phyloP scores from a whole-genome alignment of 352 stramenopile genomes.

The Pythium oligandrum region DNA sequence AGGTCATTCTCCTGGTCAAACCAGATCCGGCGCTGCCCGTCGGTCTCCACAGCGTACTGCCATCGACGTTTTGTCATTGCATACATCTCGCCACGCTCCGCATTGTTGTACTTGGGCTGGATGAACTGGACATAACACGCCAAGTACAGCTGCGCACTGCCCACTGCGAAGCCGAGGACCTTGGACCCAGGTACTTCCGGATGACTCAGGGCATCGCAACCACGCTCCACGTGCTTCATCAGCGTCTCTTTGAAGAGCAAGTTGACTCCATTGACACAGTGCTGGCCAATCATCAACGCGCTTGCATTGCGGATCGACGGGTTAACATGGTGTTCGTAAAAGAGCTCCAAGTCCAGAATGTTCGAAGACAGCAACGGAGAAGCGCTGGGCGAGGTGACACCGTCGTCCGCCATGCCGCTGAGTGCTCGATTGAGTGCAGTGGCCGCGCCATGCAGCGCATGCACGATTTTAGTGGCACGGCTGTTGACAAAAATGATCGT shows the following conservation, averaged over 20 bases:
- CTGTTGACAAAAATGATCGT: no score
- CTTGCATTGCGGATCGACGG: constrained; percentile 4
- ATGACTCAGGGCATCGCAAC: neutral
- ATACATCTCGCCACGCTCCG: neutral
- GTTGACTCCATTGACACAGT: neutral
- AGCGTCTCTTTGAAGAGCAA: constrained; percentile 17
- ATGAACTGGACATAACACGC: neutral
- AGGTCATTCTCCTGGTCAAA: constrained; percentile 24
- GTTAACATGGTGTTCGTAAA: constrained; percentile 20
- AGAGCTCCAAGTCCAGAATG: constrained; percentile 26
- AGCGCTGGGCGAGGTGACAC: no score
- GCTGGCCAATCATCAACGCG: constrained; percentile 4
- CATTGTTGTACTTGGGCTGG: neutral
- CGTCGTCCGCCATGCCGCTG: no score
- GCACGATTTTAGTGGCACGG: no score
- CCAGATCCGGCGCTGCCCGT: constrained; percentile 20
- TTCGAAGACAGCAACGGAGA: neutral
- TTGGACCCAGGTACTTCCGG: neutral
- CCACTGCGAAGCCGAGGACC: neutral
- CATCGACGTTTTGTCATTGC: constrained; percentile 25
- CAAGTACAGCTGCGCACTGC: neutral
- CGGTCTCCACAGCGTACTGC: constrained; percentile 16
- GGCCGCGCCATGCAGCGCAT: no score
- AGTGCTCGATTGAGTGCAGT: no score
- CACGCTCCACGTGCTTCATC: neutral